These are phyloP conservation scores for Stagonosporopsis rhizophila DNA, from an alignment of 2,329 filamentous ascomycete genomes.

Conservation along the genomic window DNA sequence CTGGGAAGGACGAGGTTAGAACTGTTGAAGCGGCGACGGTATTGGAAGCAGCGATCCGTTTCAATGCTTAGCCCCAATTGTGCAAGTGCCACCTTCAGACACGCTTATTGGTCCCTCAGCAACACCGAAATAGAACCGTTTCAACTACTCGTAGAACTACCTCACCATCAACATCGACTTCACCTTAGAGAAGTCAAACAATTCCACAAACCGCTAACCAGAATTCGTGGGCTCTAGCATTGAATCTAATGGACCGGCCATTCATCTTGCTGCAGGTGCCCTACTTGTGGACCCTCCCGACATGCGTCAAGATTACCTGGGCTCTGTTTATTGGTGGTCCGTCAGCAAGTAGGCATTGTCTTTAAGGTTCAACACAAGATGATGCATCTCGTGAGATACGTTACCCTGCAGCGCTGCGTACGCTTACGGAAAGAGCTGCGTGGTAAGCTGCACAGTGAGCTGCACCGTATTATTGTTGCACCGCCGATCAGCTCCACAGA, in stretches of 20 bases:
- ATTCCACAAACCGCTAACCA: background rate
- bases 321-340: background rate
- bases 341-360: background rate
- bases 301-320: too few species aligned
- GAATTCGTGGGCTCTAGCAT: background rate
- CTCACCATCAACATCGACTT: constrained; percentile 25
- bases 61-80: constrained; percentile 11
- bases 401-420: background rate
- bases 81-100: constrained; percentile 1
- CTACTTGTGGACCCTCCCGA: background rate
- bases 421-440: background rate
- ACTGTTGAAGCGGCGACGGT: constrained; percentile 1
- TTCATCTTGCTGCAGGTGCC: background rate
- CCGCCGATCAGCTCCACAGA: background rate
- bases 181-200: constrained; percentile 17
- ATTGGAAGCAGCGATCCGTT: constrained; percentile 18
- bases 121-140: constrained; percentile 30
- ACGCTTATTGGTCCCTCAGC: constrained; percentile 20
- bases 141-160: constrained; percentile 18
- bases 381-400: background rate
- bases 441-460: background rate
- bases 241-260: background rate
- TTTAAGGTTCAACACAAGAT: too few species aligned
- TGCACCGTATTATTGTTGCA: constrained; percentile 2
- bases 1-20: constrained; percentile 9